Base-by-base conservation (phyloP, 495 filamentous ascomycete genomes). In the Penicillium coprophilum region DNA sequence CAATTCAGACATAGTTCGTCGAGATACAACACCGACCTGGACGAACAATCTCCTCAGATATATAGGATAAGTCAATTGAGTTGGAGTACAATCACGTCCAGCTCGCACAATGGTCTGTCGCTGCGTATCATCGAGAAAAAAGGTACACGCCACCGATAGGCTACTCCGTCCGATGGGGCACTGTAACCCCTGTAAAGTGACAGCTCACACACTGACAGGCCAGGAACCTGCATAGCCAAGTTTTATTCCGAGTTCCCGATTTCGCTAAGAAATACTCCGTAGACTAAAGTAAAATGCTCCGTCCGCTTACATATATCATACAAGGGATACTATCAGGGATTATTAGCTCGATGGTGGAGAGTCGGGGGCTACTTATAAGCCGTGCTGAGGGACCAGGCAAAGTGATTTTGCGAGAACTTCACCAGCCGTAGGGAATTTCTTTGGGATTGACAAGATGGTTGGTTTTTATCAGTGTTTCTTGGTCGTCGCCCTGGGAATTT, bases 381-480 rank as follows among this genome's bases (percentile, higher is more conserved):
- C 6, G 11, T 36, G 21, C 1, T 10, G 8, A 19, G 2, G 19
- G 41, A 47, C 27, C 28, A n/a, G 12, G 1, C 3, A 10, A 1
- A 9, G 36, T 5, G 9, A 15, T 38, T 17, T 3, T 38, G 2
- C 7, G 10, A 50, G 6, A 34, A 30, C 20, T 40, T 21, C 11
- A 38, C 20, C 46, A 2, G 28, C 21, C 24, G 48, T 8, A 19
- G 21, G 46, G 19, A 3, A 17, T 11, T 5, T 46, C 34, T 21
- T 45, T 53, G n/a, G 17, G 31, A 38, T 30, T 24, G 31, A 54
- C n/a, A 46, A 6, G 23, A 54, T 54, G 52, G 31, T 54, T 34
- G 41, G 21, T 31, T 41, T 56, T 46, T 56, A 32, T 24, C 41
- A 10, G 43, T 34, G 32, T 45, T 46, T 20, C 41, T 54, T 54